Base-by-base conservation (phyloP, 176 grass and related monocot genomes). In the Oryza glaberrima region DNA sequence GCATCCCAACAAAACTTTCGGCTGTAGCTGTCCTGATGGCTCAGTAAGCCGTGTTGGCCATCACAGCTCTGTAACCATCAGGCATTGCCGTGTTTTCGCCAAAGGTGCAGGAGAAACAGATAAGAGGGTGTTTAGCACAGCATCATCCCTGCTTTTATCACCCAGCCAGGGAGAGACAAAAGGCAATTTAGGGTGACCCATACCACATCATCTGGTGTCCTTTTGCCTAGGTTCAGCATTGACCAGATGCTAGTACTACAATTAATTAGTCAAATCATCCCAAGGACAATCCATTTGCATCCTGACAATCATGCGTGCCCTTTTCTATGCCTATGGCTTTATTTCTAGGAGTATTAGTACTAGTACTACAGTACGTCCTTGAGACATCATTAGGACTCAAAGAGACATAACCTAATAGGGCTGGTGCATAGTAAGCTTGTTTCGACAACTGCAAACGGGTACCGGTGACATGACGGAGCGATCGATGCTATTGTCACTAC, bases 21-120 rank as follows among this genome's bases (percentile, higher is more conserved):
- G 69, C 75, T 54, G 80, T 76, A 87, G 84, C 84, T 90, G 84
- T 83, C 80, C 79, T 20, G 80, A 90, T 75, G 77, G 88, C 75
- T 75, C 83, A 73, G 83, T 45, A 51, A 52, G 76, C 76, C 25
- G 36, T 67, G 38, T 45, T 69, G 63, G 69, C 70, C 64, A 49
- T 60, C 60, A 5, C 38, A 16, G 70, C 65, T 11, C 64, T 61
- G 15, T 70, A 65, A 46, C 71, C 23, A 75, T 76, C 69, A 44
- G 43, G 0, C 43, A 11, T 40, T 65, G 70, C 65, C 61, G 40
- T 61, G 43, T 81, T 80, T 75, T 58, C 54, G 63, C 72, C 54
- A 30, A 22, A 65, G 65, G 71, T 14, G 64, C 70, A 43, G 14
- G 16, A 19, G 49, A n/a, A 23, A 23, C 14, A 14, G 87, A 49